Base-by-base conservation (phyloP, 2,329 filamentous ascomycete genomes). In the Cadophora gregata region DNA sequence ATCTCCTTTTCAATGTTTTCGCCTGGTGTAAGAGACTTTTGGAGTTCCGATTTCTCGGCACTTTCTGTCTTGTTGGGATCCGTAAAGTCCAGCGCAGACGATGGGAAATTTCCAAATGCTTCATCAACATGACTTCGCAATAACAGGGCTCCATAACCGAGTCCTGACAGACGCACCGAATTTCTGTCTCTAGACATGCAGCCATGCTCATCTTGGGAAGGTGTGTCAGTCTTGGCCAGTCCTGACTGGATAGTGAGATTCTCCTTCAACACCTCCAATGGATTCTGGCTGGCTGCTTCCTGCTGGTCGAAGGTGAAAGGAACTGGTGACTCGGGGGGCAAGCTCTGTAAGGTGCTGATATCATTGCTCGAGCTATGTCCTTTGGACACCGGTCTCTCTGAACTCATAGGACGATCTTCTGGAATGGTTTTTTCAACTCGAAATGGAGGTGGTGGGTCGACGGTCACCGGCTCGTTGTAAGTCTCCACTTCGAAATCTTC, bases 401-500 rank as follows among this genome's bases (percentile, higher is more conserved):
- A 63, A 50, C 71, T 71, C 53, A 73, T 67, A 16, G 72, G 69
- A 14, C 71, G 71, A 59, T 75, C 74, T 67, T 77, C 74, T 29
- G 71, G 72, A 62, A 75, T 75, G 29, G 74, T 73, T 51, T 71
- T 74, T 21, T 73, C 71, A 29, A 76, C 65, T n/a, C 67, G 70
- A 62, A 76, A 76, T 21, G 68, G 67, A 19, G 75, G 73, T 19
- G 72, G 70, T 42, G 72, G 74, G n/a, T 69, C 71, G 29, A 70
- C 64, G 47, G 59, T 16, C 21, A 63, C 62, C 56, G 70, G 58
- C 6, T 63, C 67, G 31, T 50, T 65, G 21, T 70, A 69, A 7
- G 68, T 66, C 36, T 74, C 75, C 12, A 70, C 66, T n/a, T 76
- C 74, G 53, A 77, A 78, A 33, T 77, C 73, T 61, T 78, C 76